Percentiles rank a stretch among this genome's conserved stretches.
These are phyloP conservation scores for Trichothecium roseum DNA, from an alignment of 2,329 filamentous ascomycete genomes.

Conservation along the genomic window DNA sequence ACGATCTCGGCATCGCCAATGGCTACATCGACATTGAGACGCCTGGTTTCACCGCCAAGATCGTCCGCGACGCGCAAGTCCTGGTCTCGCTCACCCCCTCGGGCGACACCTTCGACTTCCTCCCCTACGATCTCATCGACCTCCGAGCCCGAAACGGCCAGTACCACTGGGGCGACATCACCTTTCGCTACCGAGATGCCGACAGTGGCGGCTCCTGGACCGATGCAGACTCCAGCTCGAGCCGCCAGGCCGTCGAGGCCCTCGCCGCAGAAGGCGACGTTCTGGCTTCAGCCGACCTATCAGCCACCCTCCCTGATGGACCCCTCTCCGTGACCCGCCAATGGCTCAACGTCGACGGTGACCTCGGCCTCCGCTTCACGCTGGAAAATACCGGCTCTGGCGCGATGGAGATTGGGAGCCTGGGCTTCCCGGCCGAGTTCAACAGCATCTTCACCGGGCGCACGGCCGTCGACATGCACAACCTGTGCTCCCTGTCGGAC, in stretches of 20 bases:
- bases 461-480: constrained; percentile 33
- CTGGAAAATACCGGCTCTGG: constrained; percentile 30
- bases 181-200: constrained; percentile 38
- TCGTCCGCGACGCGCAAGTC: constrained; percentile 34
- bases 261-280: constrained; percentile 5
- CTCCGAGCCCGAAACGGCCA: constrained; percentile 37
- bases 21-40: constrained; percentile 29
- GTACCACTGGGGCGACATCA: constrained; percentile 50
- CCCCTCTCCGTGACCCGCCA: constrained; percentile 37
- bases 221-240: constrained; percentile 32
- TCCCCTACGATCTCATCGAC: constrained; percentile 39
- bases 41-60: constrained; percentile 27
- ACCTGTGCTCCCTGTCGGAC: constrained; percentile 43
- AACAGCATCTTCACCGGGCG: constrained; percentile 51
- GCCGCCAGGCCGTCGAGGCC: constrained; percentile 19
- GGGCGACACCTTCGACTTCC: constrained; percentile 38
- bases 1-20: constrained; percentile 26
- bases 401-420: constrained; percentile 40
- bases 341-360: constrained; percentile 37
- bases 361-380: constrained; percentile 41
- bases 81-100: constrained; percentile 34
- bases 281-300: constrained; percentile 29
- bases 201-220: constrained; percentile 34
- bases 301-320: constrained; percentile 26
- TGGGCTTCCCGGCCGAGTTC: constrained; percentile 50